phyloP scores from a whole-genome alignment of 1,139 yeast genomes.

The Citeromyces siamensis region DNA sequence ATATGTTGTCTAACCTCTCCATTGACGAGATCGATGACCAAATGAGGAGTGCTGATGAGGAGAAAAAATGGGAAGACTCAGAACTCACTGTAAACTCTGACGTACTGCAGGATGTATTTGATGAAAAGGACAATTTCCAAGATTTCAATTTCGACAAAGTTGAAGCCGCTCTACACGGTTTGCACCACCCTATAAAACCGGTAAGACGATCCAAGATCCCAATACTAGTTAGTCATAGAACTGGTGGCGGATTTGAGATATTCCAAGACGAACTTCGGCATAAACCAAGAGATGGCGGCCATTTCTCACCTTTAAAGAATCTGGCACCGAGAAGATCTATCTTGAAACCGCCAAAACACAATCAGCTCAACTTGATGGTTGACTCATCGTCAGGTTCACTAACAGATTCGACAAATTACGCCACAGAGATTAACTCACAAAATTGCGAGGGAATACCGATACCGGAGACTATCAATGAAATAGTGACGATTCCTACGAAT shows the following conservation, averaged over 20 bases:
- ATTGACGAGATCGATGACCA: conserved; percentile 31
- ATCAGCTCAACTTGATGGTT: conserved; percentile 39
- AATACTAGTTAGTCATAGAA: not conserved
- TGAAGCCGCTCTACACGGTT: conserved; percentile 1
- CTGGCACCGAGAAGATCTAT: conserved; percentile 25
- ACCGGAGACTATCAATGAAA: conserved; percentile 46
- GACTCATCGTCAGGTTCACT: conserved; percentile 56
- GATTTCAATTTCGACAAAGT: conserved; percentile 5
- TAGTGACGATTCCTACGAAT: conserved; percentile 57
- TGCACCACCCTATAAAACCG: not conserved
- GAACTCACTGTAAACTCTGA: conserved; percentile 15
- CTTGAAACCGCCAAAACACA: conserved; percentile 22
- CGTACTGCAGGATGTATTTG: conserved; percentile 5
- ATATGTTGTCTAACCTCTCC: conserved; percentile 12
- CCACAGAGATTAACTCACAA: conserved; percentile 60
- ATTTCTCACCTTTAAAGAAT: conserved; percentile 31
- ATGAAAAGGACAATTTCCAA: conserved; percentile 2
- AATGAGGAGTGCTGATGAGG: conserved; percentile 18
- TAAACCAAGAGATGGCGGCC: conserved; percentile 20
- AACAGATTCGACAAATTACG: conserved; percentile 64
- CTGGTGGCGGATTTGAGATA: not conserved
- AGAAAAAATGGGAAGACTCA: conserved; percentile 9
- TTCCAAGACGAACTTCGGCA: conserved; percentile 4
- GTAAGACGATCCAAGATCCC: conserved; percentile 3
- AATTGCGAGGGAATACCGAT: conserved; percentile 53